Evolutionary conservation across 306 rosid genomes (phyloP), one percentile per base, ranked within the genome.

Genomic region (Medicago arabica): DNA sequence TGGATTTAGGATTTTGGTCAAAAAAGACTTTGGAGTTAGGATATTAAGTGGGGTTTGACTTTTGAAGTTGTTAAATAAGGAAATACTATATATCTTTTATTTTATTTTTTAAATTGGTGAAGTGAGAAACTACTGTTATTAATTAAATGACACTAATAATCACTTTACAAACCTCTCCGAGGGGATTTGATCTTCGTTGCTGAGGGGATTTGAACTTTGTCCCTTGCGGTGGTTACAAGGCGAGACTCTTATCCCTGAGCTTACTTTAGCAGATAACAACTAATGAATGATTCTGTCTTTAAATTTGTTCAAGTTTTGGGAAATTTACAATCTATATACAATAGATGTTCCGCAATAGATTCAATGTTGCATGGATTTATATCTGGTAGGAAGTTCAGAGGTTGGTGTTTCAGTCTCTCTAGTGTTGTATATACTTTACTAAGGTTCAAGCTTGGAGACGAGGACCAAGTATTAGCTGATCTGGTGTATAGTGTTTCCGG

Each of bases 1-100:
- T 46, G 55, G 38, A 4, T 7, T 34, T 34, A 34, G 38, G 38
- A 34, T 34, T 34, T 34, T 34, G 38, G 38, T 34, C 38, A 34
- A 34, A 34, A 34, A 0, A 58, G 71, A 74, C 54, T 25, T 53
- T 49, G 59, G 68, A 60, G 36, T 69, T 76, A 43, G 55, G 47
- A 39, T 40, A 47, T 67, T 41, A 31, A 19, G 75, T 66, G 46
- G 47, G 61, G 19, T 55, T 55, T 55, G 61, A 55, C 61, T 49
- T 57, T 68, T 77, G 4, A 67, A 72, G 81, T 77, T 83, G 76
- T 80, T 55, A 71, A 51, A 25, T 75, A 44, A 63, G 77, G 83
- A 69, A 47, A 47, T 46, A n/a, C n/a, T n/a, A 12, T 46, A 68
- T 68, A 49, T 66, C 71, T 55, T 54, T 54, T 54, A 18, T 44